Evolutionary conservation across 345 rosid species (phyloP), one percentile per base, ranked within the genome.

Genomic region (Brassica juncea): DNA sequence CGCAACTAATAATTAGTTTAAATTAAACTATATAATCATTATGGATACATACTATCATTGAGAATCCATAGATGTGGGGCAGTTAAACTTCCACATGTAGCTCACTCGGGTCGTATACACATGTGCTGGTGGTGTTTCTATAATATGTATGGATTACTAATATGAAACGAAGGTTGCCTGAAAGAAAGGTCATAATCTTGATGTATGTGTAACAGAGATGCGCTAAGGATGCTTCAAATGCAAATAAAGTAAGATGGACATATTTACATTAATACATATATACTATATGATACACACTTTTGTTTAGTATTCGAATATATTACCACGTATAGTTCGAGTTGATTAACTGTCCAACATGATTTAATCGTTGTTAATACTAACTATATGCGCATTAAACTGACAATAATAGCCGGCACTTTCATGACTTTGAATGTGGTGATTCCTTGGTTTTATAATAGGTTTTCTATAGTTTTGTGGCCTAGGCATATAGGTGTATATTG

Each of bases 51-150:
- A 60, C 55, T 39, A 70, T 80, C 34, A 69, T n/a, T 74, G 72
- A 69, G 75, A 75, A 75, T 80, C 76, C 80, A 34, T 57, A 75
- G 76, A 75, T 75, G 68, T 70, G 72, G 76, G 80, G 76, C 73
- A 70, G 80, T 75, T 70, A 58, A 80, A 75, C 80, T 66, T 75
- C 76, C 76, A 80, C 76, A 75, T 71, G 76, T 75, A 39, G 62
- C 25, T 71, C 72, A 57, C 71, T 75, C 28, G 31, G 72, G 25
- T 65, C 75, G n/a, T 74, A 27, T 35, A 54, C 11, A 68, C 70
- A 79, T 79, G 73, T 61, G 74, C 16, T 72, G 12, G 15, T 10
- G 60, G 32, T 59, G 63, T 64, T 64, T 62, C 1, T 52, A 52
- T 52, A 52, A 8, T 32, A 70, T 52, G 3, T 25, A 6, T 37